These are phyloP conservation scores for Tolypocladium tropicale DNA, from an alignment of 2,329 filamentous ascomycete genomes.

Conservation along the genomic window DNA sequence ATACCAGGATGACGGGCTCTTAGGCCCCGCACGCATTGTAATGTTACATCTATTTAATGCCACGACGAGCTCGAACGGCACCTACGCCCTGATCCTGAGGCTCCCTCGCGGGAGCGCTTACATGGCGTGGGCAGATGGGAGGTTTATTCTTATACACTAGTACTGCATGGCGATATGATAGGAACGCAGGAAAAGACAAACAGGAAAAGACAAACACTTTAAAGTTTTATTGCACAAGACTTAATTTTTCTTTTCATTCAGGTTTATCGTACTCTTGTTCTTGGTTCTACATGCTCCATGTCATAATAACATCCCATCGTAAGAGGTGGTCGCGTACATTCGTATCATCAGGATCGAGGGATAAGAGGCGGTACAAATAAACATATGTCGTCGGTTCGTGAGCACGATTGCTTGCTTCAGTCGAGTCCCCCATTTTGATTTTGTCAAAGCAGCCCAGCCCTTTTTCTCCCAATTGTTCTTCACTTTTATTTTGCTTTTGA, in stretches of 20 bases:
- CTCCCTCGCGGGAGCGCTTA: background rate
- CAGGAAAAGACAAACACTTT: too few species aligned
- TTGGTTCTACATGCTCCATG: background rate
- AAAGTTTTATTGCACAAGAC: background rate
- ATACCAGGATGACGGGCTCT: background rate
- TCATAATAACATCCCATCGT: background rate
- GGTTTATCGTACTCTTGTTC: background rate
- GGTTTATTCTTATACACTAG: background rate
- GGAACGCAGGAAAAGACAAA: background rate
- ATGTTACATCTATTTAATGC: too few species aligned
- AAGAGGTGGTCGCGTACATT: background rate
- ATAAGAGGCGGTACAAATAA: background rate
- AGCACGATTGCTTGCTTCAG: background rate
- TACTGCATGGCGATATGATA: background rate
- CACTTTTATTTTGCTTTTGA: background rate
- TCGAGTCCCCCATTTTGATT: background rate
- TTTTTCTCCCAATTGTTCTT: background rate
- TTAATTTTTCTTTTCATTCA: background rate
- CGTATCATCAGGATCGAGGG: background rate
- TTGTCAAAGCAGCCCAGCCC: background rate
- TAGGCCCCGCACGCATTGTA: background rate
- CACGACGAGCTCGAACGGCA: background rate
- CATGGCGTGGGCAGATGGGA: background rate
- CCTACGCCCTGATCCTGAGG: background rate
- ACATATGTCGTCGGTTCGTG: background rate